Base-by-base conservation (phyloP, 148 eudicot species). In the Diospyros lotus region DNA sequence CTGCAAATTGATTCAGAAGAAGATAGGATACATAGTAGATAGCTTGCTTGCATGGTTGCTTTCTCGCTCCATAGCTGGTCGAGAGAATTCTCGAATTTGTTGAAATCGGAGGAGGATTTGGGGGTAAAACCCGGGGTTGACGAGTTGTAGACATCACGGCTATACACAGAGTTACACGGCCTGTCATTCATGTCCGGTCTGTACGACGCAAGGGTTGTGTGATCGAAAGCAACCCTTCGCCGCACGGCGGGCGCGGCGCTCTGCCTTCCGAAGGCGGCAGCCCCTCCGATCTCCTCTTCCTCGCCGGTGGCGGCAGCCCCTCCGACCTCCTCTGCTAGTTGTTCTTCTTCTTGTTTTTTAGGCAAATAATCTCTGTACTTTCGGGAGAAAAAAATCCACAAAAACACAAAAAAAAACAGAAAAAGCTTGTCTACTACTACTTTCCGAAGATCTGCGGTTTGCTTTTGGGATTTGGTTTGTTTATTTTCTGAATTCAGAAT, bases 201-300 rank as follows among this genome's bases (percentile, higher is more conserved):
- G 69, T 75, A 43, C 90, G 84, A 14, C 84, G 89, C 6, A 81
- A 76, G 79, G 88, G 89, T 82, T 73, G 78, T 78, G 64, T 85
- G 66, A 84, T 82, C 51, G 88, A 78, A n/a, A 79, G 59, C 63
- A 84, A 79, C 73, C 86, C 89, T 66, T 85, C 89, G 46, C 86
- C 90, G 69, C 93, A 93, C 95, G 97, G 98, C 72, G 98, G 97
- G 6, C 90, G 98, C 17, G 98, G 98, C 55, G 98, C 98, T 76
- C 76, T 86, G 81, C 98, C 98, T 59, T 91, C 98, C 65, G 95
- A 89, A 85, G 98, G 98, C 84, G 98, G 98, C 78, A 73, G 86
- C 81, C 95, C 97, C 6, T 91, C 98, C 76, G 98, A 91, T 77
- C 97, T 94, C 77, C 89, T 94, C 70, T 91, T 94, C 79, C 97